phyloP scores from a whole-genome alignment of 768 basidiomycete species.

The Tulasnella sp. region DNA sequence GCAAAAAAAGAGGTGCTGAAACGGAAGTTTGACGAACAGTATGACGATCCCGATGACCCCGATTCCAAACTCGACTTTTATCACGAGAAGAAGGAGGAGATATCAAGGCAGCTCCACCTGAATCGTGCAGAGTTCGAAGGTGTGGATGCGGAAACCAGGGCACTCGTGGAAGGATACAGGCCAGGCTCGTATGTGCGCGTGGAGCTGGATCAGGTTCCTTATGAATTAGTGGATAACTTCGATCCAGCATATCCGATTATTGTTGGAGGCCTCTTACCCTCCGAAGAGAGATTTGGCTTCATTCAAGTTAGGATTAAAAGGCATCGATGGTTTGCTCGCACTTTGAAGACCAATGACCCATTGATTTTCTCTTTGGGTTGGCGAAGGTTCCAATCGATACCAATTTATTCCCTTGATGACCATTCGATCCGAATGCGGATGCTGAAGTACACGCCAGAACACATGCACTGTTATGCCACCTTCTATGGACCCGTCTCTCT shows the following conservation, averaged over 20 bases:
- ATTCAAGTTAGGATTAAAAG: constrained; percentile 92
- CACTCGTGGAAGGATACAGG: constrained; percentile 77
- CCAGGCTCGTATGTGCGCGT: constrained; percentile 90
- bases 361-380: constrained; percentile 95
- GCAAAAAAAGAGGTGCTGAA: constrained; percentile 85
- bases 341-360: constrained; percentile 94
- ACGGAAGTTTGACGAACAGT: constrained; percentile 92
- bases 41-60: constrained; percentile 66
- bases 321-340: constrained; percentile 84
- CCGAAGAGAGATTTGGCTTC: constrained; percentile 87
- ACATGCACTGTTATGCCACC: constrained; percentile 98
- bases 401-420: constrained; percentile 94
- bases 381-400: constrained; percentile 89
- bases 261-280: constrained; percentile 76
- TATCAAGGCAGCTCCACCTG: constrained; percentile 66
- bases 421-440: constrained; percentile 97
- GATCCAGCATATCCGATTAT: constrained; percentile 84
- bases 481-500: constrained; percentile 88
- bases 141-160: constrained; percentile 61
- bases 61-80: constrained; percentile 69
- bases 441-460: constrained; percentile 99
- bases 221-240: constrained; percentile 87
- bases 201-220: constrained; percentile 71
- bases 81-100: constrained; percentile 80
- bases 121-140: constrained; percentile 78